Conservation (phyloP, 148 eudicot species). For the Chenopodium quinoa region DNA sequence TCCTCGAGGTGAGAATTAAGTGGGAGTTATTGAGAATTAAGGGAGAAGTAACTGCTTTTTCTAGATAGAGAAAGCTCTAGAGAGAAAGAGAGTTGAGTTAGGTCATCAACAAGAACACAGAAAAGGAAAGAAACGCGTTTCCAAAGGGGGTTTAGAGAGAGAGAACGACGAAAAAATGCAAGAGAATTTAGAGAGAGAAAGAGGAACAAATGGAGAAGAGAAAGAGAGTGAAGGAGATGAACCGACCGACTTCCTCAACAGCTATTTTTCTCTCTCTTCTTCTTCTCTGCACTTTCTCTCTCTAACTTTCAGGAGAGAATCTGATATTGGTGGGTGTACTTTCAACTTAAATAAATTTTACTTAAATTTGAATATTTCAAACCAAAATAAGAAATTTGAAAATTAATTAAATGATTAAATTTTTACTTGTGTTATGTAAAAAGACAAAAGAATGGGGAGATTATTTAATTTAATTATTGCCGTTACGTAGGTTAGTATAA, state of each 20-base stretch:
- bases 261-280: conserved; percentile 5
- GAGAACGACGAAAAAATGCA: neutral
- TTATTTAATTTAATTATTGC: neutral
- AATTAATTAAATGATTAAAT: neutral
- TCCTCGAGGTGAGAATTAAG: neutral
- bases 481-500: neutral
- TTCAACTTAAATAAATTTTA: neutral
- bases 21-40: neutral
- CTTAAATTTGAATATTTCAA: neutral
- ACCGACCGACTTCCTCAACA: conserved; percentile 20
- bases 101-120: conserved; percentile 22
- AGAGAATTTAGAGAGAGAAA: neutral
- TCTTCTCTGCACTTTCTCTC: neutral
- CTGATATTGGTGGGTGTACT: neutral
- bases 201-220: neutral
- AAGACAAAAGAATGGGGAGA: neutral
- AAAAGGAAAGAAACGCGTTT: conserved; percentile 11
- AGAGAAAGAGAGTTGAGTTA: conserved; percentile 23
- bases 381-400: no score
- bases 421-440: neutral
- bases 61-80: conserved; percentile 27
- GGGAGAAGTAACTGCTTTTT: neutral
- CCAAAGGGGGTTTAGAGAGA: neutral
- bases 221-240: conserved; percentile 11
- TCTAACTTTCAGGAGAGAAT: conserved; percentile 8